Evolutionary conservation across 108 stramenopile species (phyloP), one percentile per base, ranked within the genome.

Genomic region (Nitzschia sp.): DNA sequence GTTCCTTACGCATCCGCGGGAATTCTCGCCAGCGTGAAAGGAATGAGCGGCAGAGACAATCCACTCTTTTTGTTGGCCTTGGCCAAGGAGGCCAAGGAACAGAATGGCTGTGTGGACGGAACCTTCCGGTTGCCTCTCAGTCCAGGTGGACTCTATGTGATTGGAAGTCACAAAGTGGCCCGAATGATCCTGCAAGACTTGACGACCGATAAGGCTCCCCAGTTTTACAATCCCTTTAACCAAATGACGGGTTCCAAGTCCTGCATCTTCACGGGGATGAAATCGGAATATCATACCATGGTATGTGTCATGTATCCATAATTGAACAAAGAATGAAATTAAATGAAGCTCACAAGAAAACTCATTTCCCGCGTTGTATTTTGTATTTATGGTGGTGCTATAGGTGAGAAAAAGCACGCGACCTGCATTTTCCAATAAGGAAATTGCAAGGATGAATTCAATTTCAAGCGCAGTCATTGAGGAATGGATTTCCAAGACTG

Each of bases 361-460:
- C n/a, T n/a, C n/a, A n/a, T n/a, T n/a, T n/a, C n/a, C n/a, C n/a
- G n/a, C n/a, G n/a, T n/a, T n/a, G n/a, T n/a, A n/a, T n/a, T n/a
- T n/a, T n/a, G n/a, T n/a, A n/a, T n/a, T n/a, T n/a, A n/a, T n/a
- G n/a, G n/a, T n/a, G n/a, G n/a, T 41, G 11, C 13, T 41, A 6
- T 13, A 41, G 38, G 38, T 41, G 32, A 55, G 80, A 45, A 81
- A 81, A 38, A 48, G 46, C 9, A 36, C 30, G 1, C 65, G 75
- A 1, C 66, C 45, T 41, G 80, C 80, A 3, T 81, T 77, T 52
- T 74, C 72, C 1, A 35, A 50, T 4, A 52, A 32, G 5, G 48
- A 81, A 3, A 68, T 81, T 1, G 38, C 32, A 23, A 45, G 80
- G 0, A 81, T 81, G 80, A 73, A 23, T 27, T 11, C 16, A 16